Conservation (phyloP, 768 basidiomycete species). For the Phlebiopsis flavidoalba region DNA sequence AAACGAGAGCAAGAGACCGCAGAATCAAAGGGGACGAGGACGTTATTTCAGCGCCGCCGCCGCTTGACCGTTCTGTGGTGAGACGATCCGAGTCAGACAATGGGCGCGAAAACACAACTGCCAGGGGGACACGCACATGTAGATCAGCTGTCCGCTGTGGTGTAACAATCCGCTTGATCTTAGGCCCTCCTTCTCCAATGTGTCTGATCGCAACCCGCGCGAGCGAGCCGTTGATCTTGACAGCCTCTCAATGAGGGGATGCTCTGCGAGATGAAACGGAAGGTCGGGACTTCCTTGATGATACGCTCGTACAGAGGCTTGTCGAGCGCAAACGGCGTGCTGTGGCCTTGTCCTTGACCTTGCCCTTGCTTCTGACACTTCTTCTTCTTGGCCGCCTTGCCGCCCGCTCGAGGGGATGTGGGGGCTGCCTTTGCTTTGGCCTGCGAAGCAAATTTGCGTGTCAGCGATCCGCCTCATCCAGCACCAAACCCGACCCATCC, state of each 20-base stretch:
- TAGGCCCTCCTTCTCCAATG: slow-evolving; percentile 80
- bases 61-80: slow-evolving; percentile 38
- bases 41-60: slow-evolving; percentile 33
- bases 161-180: slow-evolving; percentile 96
- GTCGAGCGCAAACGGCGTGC: slow-evolving; percentile 93
- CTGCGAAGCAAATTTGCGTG: slow-evolving; percentile 11
- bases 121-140: slow-evolving; percentile 63
- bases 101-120: neutral
- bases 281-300: slow-evolving; percentile 97
- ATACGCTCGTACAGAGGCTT: slow-evolving; percentile 91
- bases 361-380: slow-evolving; percentile 99
- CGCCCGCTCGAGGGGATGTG: slow-evolving; percentile 57
- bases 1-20: slow-evolving; percentile 17
- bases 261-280: slow-evolving; percentile 96
- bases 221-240: slow-evolving; percentile 93
- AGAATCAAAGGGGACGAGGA: slow-evolving; percentile 15
- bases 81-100: neutral
- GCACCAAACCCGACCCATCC: slow-evolving; percentile 19
- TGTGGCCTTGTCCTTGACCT: slow-evolving; percentile 99
- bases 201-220: slow-evolving; percentile 89
- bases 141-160: slow-evolving; percentile 90
- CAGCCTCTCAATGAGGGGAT: slow-evolving; percentile 98
- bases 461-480: slow-evolving; percentile 23
- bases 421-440: slow-evolving; percentile 72
- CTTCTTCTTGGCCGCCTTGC: slow-evolving; percentile 98